Evolutionary conservation across 352 stramenopile species (phyloP).

Genomic region (Phytopythium boreale): DNA sequence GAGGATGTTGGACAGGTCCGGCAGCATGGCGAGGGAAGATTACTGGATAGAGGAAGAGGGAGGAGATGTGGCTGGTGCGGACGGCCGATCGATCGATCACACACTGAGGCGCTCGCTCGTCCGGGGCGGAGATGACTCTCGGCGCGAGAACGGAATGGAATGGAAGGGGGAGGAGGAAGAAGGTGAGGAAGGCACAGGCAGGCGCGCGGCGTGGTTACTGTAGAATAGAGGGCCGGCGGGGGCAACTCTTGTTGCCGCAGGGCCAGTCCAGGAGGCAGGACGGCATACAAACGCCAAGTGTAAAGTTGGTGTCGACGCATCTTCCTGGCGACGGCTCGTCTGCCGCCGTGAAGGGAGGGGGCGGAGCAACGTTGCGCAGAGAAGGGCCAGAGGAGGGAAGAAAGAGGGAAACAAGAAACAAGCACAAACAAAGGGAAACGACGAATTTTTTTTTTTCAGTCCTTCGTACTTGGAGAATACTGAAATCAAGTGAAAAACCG

Average conservation of each 20-base stretch:
- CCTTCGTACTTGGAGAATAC: not conserved
- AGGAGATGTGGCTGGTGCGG: not conserved
- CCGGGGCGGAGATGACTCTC: not conserved
- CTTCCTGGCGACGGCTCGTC: not conserved
- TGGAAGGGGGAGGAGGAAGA: not conserved
- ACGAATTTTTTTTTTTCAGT: too few relatives aligned
- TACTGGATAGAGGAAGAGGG: not conserved
- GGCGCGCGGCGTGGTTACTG: not conserved
- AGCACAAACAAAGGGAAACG: too few relatives aligned
- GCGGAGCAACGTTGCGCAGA: not conserved
- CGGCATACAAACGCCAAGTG: not conserved
- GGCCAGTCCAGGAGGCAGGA: not conserved
- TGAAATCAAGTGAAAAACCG: not conserved
- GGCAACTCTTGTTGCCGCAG: not conserved
- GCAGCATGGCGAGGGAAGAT: slow-evolving; percentile 17
- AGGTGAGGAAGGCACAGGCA: not conserved
- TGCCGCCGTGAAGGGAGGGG: not conserved
- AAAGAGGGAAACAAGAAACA: not conserved
- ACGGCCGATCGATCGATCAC: not conserved
- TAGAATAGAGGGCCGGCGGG: not conserved
- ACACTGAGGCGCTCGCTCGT: not conserved
- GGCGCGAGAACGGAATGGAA: not conserved
- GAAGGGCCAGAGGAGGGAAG: slow-evolving; percentile 2
- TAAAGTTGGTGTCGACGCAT: not conserved
- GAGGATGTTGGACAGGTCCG: slow-evolving; percentile 31